Conservation (phyloP, 345 rosid genomes). For the Citrus inodora region DNA sequence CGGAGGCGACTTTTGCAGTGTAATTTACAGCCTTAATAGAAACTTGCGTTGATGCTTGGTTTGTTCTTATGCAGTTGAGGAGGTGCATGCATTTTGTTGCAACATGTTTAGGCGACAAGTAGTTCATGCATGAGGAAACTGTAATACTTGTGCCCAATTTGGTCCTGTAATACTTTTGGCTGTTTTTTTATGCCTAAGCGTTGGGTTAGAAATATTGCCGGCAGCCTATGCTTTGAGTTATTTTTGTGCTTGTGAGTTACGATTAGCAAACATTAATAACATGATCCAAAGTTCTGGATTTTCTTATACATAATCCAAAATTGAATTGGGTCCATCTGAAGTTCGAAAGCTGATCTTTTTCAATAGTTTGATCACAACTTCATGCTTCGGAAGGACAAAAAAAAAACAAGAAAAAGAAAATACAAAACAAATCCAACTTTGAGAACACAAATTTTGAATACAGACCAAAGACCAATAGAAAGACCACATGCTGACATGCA, state of each 20-base stretch:
- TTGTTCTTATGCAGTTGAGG: neutral
- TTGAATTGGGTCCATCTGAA: neutral
- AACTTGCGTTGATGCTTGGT: neutral
- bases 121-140: conserved; percentile 4
- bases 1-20: neutral
- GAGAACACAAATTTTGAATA: neutral
- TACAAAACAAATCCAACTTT: neutral
- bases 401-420: neutral
- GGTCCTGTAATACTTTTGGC: neutral
- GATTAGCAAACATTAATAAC: too few species aligned
- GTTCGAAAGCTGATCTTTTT: neutral
- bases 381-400: neutral
- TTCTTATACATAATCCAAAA: neutral
- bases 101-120: neutral
- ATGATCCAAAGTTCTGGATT: neutral
- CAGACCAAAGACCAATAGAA: neutral
- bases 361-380: neutral
- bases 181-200: neutral
- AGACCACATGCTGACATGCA: neutral
- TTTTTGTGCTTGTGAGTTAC: too few species aligned
- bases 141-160: too few species aligned
- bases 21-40: neutral
- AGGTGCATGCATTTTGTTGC: neutral
- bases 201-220: too few species aligned
- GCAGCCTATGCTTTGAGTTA: too few species aligned